These are phyloP conservation scores for Phytophthora melonis DNA, from an alignment of 352 stramenopile genomes.

Conservation along the genomic window DNA sequence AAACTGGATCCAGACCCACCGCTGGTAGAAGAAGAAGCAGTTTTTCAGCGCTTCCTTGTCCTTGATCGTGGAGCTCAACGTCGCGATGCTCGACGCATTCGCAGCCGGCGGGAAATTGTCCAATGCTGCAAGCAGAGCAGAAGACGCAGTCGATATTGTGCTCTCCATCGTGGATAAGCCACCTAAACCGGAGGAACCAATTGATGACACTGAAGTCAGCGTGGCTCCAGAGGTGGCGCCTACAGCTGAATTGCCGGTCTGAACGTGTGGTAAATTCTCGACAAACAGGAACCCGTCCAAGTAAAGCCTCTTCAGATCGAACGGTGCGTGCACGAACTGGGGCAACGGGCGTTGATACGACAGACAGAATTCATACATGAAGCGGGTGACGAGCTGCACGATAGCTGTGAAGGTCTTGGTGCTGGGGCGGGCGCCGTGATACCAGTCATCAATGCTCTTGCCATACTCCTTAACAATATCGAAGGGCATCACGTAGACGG, in stretches of 20 bases:
- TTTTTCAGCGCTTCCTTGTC: conserved; percentile 63
- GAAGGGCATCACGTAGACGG: conserved; percentile 76
- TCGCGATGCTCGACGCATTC: conserved; percentile 21
- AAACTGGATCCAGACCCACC: conserved; percentile 95
- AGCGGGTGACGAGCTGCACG: conserved; percentile 86
- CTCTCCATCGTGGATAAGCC: conserved; percentile 23
- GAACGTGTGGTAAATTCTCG: conserved; percentile 63
- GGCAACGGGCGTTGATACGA: conserved; percentile 79
- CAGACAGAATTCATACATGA: conserved; percentile 91
- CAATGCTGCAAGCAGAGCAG: conserved; percentile 36
- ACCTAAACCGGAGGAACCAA: conserved; percentile 11
- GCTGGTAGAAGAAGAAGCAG: conserved; percentile 91
- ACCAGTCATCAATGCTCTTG: conserved; percentile 90
- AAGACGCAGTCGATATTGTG: conserved; percentile 31
- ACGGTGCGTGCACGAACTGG: conserved; percentile 77
- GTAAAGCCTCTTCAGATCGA: conserved; percentile 76
- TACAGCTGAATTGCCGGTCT: conserved; percentile 18
- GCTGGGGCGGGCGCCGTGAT: conserved; percentile 67
- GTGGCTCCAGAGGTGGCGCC: conserved; percentile 29
- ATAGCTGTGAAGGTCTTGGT: conserved; percentile 82
- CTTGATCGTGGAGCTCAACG: conserved; percentile 22
- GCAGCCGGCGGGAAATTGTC: conserved; percentile 40
- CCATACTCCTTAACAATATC: conserved; percentile 95
- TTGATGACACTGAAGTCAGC: conserved; percentile 17
- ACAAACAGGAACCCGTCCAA: conserved; percentile 82